These are phyloP conservation scores for Gracilaria gracilis DNA, from an alignment of 23 red algal genomes.

Conservation along the genomic window DNA sequence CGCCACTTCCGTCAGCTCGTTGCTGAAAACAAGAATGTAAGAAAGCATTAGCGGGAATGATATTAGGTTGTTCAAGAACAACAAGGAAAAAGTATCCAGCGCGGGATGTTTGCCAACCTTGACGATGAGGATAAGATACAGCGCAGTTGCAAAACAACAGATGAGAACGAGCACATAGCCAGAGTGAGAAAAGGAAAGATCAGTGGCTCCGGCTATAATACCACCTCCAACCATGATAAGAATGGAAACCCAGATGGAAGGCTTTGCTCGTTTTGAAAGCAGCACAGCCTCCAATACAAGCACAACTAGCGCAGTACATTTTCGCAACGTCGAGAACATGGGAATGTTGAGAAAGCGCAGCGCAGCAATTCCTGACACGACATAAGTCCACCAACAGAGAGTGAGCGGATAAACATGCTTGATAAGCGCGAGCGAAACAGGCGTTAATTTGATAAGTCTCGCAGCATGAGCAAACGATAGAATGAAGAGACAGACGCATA, in stretches of 20 bases:
- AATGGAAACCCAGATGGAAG: slow-evolving; percentile 60
- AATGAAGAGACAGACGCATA: slow-evolving; percentile 56
- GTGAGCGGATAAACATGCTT: slow-evolving; percentile 55
- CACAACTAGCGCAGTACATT: slow-evolving; percentile 71
- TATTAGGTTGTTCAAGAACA: slow-evolving; percentile 79
- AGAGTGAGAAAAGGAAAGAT: slow-evolving; percentile 59
- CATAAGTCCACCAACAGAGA: slow-evolving; percentile 76
- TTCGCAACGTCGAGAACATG: slow-evolving; percentile 80
- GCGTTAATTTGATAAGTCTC: slow-evolving; percentile 39
- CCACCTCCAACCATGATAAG: slow-evolving; percentile 76
- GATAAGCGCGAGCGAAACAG: slow-evolving; percentile 13
- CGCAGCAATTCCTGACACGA: slow-evolving; percentile 62
- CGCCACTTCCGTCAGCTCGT: slow-evolving; percentile 52
- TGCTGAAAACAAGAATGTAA: slow-evolving; percentile 37
- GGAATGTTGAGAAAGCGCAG: slow-evolving; percentile 76
- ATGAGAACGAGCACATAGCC: slow-evolving; percentile 82
- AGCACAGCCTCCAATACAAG: slow-evolving; percentile 73
- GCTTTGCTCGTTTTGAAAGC: slow-evolving; percentile 38
- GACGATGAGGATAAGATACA: slow-evolving; percentile 85
- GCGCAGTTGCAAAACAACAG: slow-evolving; percentile 76
- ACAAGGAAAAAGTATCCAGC: slow-evolving; percentile 68
- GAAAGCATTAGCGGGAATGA: slow-evolving; percentile 68
- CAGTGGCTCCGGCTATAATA: slow-evolving; percentile 62
- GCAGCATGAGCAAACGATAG: slow-evolving; percentile 22
- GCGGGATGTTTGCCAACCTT: slow-evolving; percentile 53